Evolutionary conservation across 441 rosid species (phyloP).

Genomic region (Kokia cookei): DNA sequence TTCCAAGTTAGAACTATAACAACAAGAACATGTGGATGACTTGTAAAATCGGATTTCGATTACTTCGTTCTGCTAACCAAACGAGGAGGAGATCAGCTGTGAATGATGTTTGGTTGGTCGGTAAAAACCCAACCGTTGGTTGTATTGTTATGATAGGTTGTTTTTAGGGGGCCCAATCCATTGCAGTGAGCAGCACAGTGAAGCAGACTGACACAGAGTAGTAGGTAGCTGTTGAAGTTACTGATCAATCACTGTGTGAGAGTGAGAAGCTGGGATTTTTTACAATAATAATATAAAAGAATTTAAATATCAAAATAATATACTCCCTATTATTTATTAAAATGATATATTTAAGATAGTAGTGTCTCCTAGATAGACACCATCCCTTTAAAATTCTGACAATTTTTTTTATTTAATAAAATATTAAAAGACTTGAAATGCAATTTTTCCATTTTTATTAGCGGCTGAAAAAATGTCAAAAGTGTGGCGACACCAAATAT

Average conservation of each 20-base stretch:
- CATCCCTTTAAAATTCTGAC: too few species aligned
- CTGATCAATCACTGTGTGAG: background rate
- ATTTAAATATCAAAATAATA: too few species aligned
- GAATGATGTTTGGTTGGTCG: background rate
- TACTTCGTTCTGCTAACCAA: background rate
- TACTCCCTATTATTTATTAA: too few species aligned
- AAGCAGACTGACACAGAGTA: background rate
- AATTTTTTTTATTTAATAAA: too few species aligned
- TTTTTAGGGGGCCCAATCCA: background rate
- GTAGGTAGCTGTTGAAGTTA: background rate
- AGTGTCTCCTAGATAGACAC: too few species aligned
- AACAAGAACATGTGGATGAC: background rate
- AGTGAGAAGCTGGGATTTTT: background rate
- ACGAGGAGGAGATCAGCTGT: background rate
- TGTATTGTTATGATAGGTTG: background rate
- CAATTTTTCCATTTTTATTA: too few species aligned
- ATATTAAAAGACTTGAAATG: too few species aligned
- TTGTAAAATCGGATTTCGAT: background rate
- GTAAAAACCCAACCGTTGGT: background rate
- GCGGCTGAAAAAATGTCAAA: too few species aligned
- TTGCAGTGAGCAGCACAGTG: background rate
- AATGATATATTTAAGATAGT: too few species aligned
- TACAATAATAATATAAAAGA: too few species aligned
- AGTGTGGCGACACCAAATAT: too few species aligned
- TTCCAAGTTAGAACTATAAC: background rate